Base-by-base conservation (phyloP, 495 filamentous ascomycete genomes). In the Glutinoglossum americanum region DNA sequence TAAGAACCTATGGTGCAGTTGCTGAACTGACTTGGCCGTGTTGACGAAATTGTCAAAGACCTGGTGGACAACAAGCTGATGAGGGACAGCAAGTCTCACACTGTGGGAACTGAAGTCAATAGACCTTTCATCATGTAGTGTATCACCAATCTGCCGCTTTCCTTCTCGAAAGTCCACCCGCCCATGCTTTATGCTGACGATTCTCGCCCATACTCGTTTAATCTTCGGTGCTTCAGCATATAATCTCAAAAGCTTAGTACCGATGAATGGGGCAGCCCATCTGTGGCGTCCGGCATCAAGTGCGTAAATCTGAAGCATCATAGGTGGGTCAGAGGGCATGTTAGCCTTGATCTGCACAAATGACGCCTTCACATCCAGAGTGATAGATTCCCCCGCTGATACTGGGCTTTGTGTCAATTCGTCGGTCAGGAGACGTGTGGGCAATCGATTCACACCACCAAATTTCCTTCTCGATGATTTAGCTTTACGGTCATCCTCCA, bases 41-140 rank as follows among this genome's bases (percentile, higher is more conserved):
- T 96, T 97, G 61, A 85, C 78, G 51, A 92, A 70, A 63, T 97
- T 99, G 67, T 99, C 92, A 13, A 92, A 83, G 57, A 99, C 81
- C 61, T 84, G 83, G 68, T 95, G 83, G 61, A 96, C 75, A 2
- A 95, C 80, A 67, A 97, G 77, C 62, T 94, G 87, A 71, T 97
- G 89, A n/a, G 92, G 92, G 47, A 97, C 86, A 1, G 83, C 87
- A 45, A 96, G 51, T 27, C 92, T 79, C 58, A 97, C 86, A 32
- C 87, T 89, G 62, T 96, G 90, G 0, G 82, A 76, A 59, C 76
- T 80, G 15, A 97, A 63, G 66, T 99, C 92, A 57, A 96, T 78
- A 45, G 88, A 85, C 57, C 78, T 84, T 57, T 97, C 88, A 48
- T 90, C 81, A 0, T 75, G 69, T 45, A 83, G 60, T 7, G 66